A percentile compares a stretch with the other conserved stretches of the same genome.
Conservation (phyloP, 2,329 filamentous ascomycete genomes). For the Knufia fluminis region DNA sequence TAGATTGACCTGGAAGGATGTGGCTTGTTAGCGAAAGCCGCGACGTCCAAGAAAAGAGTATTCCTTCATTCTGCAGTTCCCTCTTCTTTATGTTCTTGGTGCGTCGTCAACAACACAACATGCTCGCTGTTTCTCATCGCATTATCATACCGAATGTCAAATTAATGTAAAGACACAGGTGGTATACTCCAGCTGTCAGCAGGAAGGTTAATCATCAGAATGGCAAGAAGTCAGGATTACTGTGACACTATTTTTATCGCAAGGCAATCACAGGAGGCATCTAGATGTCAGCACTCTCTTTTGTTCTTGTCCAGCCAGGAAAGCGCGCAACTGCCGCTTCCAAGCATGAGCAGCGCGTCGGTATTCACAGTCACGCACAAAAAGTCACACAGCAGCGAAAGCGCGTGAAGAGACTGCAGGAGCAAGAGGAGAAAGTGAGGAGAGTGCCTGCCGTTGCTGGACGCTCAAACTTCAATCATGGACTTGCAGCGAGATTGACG, state of each 20-base stretch:
- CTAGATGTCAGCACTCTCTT: conserved; percentile 3
- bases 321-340: not conserved
- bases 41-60: too few relatives aligned
- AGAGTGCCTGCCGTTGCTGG: not conserved
- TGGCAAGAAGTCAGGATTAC: not conserved
- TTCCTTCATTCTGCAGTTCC: too few relatives aligned
- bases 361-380: conserved; percentile 7
- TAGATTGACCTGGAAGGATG: too few relatives aligned
- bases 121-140: too few relatives aligned
- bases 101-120: too few relatives aligned
- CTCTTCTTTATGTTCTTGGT: too few relatives aligned
- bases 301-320: conserved; percentile 7
- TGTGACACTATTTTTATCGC: conserved; percentile 2
- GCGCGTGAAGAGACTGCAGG: not conserved
- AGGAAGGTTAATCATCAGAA: not conserved
- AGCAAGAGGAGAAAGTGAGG: not conserved
- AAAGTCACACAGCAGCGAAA: conserved; percentile 3
- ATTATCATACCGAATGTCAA: too few relatives aligned
- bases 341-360: conserved; percentile 2
- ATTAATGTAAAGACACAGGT: too few relatives aligned
- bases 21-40: too few relatives aligned
- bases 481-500: not conserved
- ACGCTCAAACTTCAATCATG: not conserved
- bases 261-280: not conserved
- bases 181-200: not conserved